Conservation (phyloP, 768 basidiomycete species). For the Xerocomellus dryophilus region DNA sequence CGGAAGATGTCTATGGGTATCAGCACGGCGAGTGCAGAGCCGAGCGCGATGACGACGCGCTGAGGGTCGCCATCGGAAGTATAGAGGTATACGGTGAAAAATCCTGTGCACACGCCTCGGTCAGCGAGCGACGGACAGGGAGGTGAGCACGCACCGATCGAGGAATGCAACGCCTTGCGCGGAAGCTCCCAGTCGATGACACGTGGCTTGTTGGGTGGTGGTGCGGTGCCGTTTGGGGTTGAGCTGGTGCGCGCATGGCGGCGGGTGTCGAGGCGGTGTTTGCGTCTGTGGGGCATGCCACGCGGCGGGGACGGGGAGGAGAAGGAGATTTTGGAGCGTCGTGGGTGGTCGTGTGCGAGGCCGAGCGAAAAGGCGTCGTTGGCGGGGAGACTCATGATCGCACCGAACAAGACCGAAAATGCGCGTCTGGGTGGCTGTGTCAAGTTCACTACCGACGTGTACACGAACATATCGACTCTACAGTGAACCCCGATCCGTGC, state of each 20-base stretch:
- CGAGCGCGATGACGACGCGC: constrained; percentile 59
- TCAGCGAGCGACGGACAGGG: constrained; percentile 2
- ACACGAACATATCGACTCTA: constrained; percentile 28
- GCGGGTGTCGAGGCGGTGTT: constrained; percentile 16
- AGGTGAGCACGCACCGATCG: constrained; percentile 64
- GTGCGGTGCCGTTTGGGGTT: constrained; percentile 4
- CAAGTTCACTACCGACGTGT: not conserved
- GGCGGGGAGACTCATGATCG: constrained; percentile 32
- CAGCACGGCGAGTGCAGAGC: constrained; percentile 63
- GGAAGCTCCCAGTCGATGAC: constrained; percentile 85
- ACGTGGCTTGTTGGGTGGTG: constrained; percentile 15
- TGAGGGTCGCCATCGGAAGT: constrained; percentile 44
- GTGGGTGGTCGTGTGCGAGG: constrained; percentile 35
- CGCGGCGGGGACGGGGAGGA: constrained; percentile 30
- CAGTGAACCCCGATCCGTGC: constrained; percentile 29
- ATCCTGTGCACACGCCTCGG: constrained; percentile 40
- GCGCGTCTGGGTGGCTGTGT: constrained; percentile 16
- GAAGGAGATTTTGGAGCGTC: constrained; percentile 44
- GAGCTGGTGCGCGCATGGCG: constrained; percentile 9
- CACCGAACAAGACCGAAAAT: not conserved
- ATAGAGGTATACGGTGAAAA: constrained; percentile 62
- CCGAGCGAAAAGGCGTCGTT: constrained; percentile 37
- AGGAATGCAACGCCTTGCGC: constrained; percentile 81
- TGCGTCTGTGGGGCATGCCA: constrained; percentile 32
- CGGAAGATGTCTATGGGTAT: constrained; percentile 75